Evolutionary conservation across 768 basidiomycete species (phyloP).

Genomic region (Tricholomella constricta): DNA sequence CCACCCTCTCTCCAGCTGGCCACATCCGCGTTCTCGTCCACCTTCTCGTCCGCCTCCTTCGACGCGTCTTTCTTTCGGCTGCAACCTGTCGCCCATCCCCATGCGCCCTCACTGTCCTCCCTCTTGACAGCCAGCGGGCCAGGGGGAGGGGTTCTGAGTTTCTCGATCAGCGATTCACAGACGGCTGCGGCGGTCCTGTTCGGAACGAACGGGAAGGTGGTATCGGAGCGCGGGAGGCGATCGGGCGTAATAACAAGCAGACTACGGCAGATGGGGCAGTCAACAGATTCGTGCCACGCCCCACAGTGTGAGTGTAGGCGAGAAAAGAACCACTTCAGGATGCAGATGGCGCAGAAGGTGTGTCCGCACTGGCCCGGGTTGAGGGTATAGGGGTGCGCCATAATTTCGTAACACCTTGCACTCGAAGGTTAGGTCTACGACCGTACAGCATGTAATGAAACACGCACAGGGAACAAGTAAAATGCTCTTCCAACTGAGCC

Average conservation of each 20-base stretch:
- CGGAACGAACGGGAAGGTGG: conserved; percentile 64
- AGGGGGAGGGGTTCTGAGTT: conserved; percentile 40
- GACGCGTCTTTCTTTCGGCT: conserved; percentile 31
- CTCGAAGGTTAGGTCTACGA: neutral
- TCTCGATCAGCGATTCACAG: conserved; percentile 53
- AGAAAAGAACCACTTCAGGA: conserved; percentile 70
- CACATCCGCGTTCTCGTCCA: conserved; percentile 34
- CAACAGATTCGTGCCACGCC: conserved; percentile 66
- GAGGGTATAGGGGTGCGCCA: conserved; percentile 62
- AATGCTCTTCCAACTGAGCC: conserved; percentile 59
- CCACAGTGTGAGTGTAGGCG: conserved; percentile 64
- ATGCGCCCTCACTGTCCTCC: conserved; percentile 41
- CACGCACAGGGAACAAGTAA: conserved; percentile 64
- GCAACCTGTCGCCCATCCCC: conserved; percentile 38
- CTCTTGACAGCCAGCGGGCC: conserved; percentile 41
- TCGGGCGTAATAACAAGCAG: conserved; percentile 54
- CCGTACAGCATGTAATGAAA: conserved; percentile 1
- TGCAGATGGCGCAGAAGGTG: conserved; percentile 67
- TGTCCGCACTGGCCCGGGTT: conserved; percentile 63
- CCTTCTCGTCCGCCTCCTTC: conserved; percentile 37
- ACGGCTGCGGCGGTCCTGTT: conserved; percentile 58
- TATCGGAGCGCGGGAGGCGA: conserved; percentile 46
- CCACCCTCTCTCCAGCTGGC: conserved; percentile 58
- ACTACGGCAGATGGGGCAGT: conserved; percentile 68
- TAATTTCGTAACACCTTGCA: conserved; percentile 62